Conservation (phyloP, 2,329 filamentous ascomycete species). For the Fusarium albosuccineum region DNA sequence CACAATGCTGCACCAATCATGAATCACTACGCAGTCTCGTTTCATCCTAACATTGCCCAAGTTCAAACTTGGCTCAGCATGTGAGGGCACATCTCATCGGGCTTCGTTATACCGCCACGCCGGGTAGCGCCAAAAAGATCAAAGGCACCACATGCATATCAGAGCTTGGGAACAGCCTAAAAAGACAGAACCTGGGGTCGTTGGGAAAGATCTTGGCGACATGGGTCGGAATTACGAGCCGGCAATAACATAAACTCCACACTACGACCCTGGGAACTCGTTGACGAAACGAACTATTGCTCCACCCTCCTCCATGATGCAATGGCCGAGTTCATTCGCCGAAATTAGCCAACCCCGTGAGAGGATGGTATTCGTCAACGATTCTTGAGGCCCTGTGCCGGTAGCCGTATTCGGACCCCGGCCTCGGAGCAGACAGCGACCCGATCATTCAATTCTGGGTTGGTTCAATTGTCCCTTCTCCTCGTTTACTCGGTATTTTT, state of each 20-base stretch:
- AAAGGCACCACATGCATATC: not conserved
- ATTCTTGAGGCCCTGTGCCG: conserved; percentile 20
- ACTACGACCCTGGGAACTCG: conserved; percentile 18
- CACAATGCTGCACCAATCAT: too few relatives aligned
- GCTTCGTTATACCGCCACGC: too few relatives aligned
- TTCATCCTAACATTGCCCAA: too few relatives aligned
- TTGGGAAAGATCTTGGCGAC: not conserved
- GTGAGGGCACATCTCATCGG: too few relatives aligned
- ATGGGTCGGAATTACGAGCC: conserved; percentile 38
- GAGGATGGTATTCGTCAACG: conserved; percentile 24
- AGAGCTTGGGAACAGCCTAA: not conserved
- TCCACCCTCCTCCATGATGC: conserved; percentile 34
- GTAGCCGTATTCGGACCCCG: conserved; percentile 34
- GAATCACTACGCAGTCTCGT: too few relatives aligned
- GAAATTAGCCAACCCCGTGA: conserved; percentile 15
- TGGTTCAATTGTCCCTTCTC: not conserved
- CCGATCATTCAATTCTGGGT: not conserved
- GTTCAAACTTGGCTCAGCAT: too few relatives aligned
- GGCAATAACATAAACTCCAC: conserved; percentile 43
- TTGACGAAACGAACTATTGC: conserved; percentile 38
- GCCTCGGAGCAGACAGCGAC: conserved; percentile 24
- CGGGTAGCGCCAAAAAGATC: too few relatives aligned
- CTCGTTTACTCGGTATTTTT: not conserved
- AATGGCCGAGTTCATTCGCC: conserved; percentile 25
- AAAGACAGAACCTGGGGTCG: conserved; percentile 1